Percentiles rank a stretch among this genome's conserved stretches.
These are phyloP conservation scores for Barbarea vulgaris DNA, from an alignment of 345 rosid species.

Conservation along the genomic window DNA sequence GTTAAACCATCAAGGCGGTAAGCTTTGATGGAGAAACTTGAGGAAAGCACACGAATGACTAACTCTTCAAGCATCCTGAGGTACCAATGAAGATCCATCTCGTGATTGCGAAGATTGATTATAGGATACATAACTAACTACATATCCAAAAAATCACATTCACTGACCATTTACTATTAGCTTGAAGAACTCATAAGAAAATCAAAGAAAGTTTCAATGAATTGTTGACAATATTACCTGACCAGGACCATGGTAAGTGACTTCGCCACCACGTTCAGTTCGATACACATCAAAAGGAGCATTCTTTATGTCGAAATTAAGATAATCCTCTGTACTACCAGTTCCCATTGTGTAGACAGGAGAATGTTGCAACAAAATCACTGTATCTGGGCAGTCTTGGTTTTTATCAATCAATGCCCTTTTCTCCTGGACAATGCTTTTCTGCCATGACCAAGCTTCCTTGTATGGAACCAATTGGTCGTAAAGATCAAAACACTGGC, in stretches of 20 bases:
- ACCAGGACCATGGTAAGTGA: slow-evolving; percentile 94
- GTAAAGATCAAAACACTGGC: slow-evolving; percentile 68
- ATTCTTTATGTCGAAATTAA: slow-evolving; percentile 59
- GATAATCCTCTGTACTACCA: slow-evolving; percentile 53
- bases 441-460: slow-evolving; percentile 82
- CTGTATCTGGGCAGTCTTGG: slow-evolving; percentile 65
- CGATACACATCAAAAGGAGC: slow-evolving; percentile 75
- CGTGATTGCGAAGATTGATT: slow-evolving; percentile 80
- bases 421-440: slow-evolving; percentile 59
- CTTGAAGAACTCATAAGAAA: slow-evolving; percentile 3
- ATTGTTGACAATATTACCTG: slow-evolving; percentile 53
- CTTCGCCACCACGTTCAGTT: slow-evolving; percentile 91
- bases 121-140: slow-evolving; percentile 92
- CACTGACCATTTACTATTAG: neutral
- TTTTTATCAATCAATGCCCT: slow-evolving; percentile 52
- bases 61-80: slow-evolving; percentile 89
- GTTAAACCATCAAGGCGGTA: slow-evolving; percentile 75
- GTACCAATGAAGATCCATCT: slow-evolving; percentile 97
- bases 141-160: slow-evolving; percentile 26
- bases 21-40: slow-evolving; percentile 68
- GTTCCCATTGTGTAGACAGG: slow-evolving; percentile 87
- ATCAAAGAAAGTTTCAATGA: slow-evolving; percentile 20
- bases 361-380: slow-evolving; percentile 67
- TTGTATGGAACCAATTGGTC: slow-evolving; percentile 63
- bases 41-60: slow-evolving; percentile 68